These are phyloP conservation scores for Selaginella tamariscina DNA, from an alignment of 75 land plant genomes.

Conservation along the genomic window DNA sequence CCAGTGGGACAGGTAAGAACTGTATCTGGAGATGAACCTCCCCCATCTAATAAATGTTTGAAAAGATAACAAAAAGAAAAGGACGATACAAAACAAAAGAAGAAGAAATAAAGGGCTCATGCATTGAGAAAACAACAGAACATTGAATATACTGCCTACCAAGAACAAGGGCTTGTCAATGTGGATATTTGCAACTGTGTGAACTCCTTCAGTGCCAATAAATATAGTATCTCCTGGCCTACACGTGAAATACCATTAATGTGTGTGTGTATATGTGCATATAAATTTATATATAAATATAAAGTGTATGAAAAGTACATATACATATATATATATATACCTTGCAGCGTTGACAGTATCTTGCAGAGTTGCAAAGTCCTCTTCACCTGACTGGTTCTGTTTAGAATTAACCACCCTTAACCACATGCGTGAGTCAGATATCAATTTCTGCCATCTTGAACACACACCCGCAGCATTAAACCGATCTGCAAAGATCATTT, in stretches of 20 bases:
- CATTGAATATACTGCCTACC: constrained; percentile 38
- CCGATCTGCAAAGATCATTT: constrained; percentile 59
- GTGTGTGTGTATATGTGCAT: neutral
- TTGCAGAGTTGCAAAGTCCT: constrained; percentile 52
- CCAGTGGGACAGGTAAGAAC: constrained; percentile 68
- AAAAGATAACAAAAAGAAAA: neutral
- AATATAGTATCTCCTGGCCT: constrained; percentile 97
- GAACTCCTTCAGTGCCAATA: constrained; percentile 56
- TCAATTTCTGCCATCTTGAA: constrained; percentile 76
- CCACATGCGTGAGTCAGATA: constrained; percentile 79
- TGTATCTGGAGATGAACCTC: constrained; percentile 84
- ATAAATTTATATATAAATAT: constrained; percentile 4
- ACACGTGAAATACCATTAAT: neutral
- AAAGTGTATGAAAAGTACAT: constrained; percentile 12
- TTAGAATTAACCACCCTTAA: constrained; percentile 46
- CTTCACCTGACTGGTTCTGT: constrained; percentile 12
- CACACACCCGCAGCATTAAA: constrained; percentile 92
- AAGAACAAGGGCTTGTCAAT: constrained; percentile 86
- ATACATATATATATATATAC: constrained; percentile 22
- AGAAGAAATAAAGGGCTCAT: constrained; percentile 21
- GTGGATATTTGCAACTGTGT: constrained; percentile 52
- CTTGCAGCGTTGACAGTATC: constrained; percentile 72
- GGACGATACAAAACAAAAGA: constrained; percentile 82
- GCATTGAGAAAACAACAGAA: neutral
- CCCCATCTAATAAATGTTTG: constrained; percentile 39